Evolutionary conservation across 306 rosid genomes (phyloP).

Genomic region (Cicer yamashitae): DNA sequence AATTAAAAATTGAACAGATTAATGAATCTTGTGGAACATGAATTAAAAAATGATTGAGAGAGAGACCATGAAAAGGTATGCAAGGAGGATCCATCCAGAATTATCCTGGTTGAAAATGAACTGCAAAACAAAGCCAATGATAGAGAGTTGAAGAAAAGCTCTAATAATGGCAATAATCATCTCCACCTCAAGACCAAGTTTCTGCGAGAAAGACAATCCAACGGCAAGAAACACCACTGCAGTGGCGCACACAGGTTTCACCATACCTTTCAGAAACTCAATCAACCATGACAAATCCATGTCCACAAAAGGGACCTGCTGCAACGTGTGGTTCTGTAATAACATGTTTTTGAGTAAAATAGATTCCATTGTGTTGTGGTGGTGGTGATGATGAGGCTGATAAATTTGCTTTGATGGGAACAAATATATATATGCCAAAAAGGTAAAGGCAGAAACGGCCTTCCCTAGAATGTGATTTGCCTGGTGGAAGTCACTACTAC

Average conservation of each 20-base stretch:
- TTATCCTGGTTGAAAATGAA: constrained; percentile 79
- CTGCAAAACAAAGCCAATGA: constrained; percentile 88
- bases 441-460: constrained; percentile 43
- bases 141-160: constrained; percentile 85
- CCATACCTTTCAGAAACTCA: constrained; percentile 77
- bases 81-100: constrained; percentile 76
- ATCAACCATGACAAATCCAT: constrained; percentile 63
- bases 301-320: not conserved
- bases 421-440: too few relatives aligned
- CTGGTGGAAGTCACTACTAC: constrained; percentile 32
- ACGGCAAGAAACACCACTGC: constrained; percentile 72
- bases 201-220: constrained; percentile 66
- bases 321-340: constrained; percentile 40
- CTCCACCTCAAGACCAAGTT: constrained; percentile 73
- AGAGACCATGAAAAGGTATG: constrained; percentile 88
- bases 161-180: constrained; percentile 74
- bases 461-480: constrained; percentile 42
- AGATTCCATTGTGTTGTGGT: constrained; percentile 34
- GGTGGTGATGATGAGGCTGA: not conserved
- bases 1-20: not conserved
- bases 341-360: not conserved
- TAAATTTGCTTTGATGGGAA: not conserved
- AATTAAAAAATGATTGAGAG: not conserved
- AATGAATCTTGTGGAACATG: too few relatives aligned
- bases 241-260: constrained; percentile 74